Evolutionary conservation across 2,329 filamentous ascomycete genomes (phyloP), one percentile per base, ranked within the genome.

Genomic region (Aureobasidium uvarum): DNA sequence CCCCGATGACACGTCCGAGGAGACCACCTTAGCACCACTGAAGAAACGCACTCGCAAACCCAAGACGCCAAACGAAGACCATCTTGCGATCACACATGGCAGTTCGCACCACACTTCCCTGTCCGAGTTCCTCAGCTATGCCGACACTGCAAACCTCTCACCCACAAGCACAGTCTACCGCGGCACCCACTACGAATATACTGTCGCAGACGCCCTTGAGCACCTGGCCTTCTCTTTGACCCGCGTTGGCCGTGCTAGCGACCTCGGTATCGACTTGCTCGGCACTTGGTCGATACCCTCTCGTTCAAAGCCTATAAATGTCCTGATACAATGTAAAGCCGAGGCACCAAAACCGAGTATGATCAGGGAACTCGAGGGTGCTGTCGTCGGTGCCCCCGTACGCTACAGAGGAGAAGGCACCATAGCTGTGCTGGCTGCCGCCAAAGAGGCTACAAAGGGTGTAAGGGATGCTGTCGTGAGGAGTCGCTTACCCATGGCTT

Each of bases 161-260:
- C 75, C 79, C 0, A 77, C 74, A 5, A 86, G 84, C 18, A 86
- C 85, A 0, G 81, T 86, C 51, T 93, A 87, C 73, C 79, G 87
- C 48, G 91, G 91, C 69, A 94, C 90, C 0, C 85, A 84, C 74
- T 94, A 90, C 78, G 91, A 95, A 75, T 94, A 94, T 78, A 86
- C 81, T 0, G 84, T 86, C 3, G 82, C 84, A 6, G 73, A 76
- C 4, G 77, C 84, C 0, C 81, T 94, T 0, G 71, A 81, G 3
- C 76, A 77, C 1, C 83, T 89, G 62, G 86, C 87, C 63, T 90
- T 94, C 77, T 76, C 78, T 25, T 81, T 93, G 39, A 80, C 79
- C 54, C 85, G 90, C 38, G 82, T 89, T 1, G 91, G 90, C 33
- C 85, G 88, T 41, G 78, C 80, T 3, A 85, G 84, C 1, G 90